Conservation (phyloP, 371 early-diverging fungal genomes). For the Lichtheimia ramosa region DNA sequence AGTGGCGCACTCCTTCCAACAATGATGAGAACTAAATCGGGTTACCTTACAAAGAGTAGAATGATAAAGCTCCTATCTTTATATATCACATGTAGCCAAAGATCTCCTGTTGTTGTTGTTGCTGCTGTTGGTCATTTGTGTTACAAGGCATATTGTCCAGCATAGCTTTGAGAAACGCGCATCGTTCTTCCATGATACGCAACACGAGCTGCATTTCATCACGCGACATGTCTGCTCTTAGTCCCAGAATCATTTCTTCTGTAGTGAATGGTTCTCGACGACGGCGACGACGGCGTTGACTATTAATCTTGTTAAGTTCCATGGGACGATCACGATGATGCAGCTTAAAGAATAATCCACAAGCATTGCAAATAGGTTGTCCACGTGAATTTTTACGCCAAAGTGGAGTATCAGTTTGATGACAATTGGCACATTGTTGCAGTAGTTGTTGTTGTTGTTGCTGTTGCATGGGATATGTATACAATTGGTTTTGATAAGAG, state of each 20-base stretch:
- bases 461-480: constrained; percentile 3
- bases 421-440: constrained; percentile 82
- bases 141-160: constrained; percentile 1
- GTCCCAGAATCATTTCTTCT: not conserved
- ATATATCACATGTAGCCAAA: too few relatives aligned
- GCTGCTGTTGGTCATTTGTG: not conserved
- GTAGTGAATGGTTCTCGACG: not conserved
- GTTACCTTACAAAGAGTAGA: too few relatives aligned
- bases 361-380: constrained; percentile 61
- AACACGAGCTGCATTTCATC: constrained; percentile 54
- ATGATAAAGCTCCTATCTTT: too few relatives aligned
- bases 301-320: constrained; percentile 66
- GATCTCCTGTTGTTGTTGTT: too few relatives aligned
- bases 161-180: constrained; percentile 22
- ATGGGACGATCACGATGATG: constrained; percentile 82
- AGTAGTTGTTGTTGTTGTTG: not conserved
- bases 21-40: too few relatives aligned
- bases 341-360: constrained; percentile 71
- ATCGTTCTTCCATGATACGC: constrained; percentile 41
- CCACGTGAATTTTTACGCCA: constrained; percentile 89
- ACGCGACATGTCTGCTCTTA: constrained; percentile 35
- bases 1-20: too few relatives aligned
- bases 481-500: constrained; percentile 1
- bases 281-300: constrained; percentile 55
- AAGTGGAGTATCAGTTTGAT: constrained; percentile 85